phyloP scores from a whole-genome alignment of 257 asterid species.

The Solanum piurae region DNA sequence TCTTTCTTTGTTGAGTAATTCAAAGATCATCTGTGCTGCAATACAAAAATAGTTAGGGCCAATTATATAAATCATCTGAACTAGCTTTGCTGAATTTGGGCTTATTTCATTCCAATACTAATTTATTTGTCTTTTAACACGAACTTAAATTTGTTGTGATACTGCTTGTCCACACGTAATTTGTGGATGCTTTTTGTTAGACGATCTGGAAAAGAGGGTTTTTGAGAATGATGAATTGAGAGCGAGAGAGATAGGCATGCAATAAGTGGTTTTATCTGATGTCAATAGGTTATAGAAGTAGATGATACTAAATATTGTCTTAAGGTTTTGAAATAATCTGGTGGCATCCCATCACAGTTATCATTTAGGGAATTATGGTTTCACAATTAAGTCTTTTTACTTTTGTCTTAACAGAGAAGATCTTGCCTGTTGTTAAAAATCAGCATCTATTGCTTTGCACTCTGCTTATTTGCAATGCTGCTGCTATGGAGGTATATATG shows the following conservation, averaged over 20 bases:
- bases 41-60: background rate
- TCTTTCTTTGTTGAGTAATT: background rate
- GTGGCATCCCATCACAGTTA: background rate
- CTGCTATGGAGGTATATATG: slow-evolving; percentile 75
- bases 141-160: background rate
- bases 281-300: background rate
- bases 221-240: background rate
- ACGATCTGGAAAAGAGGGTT: background rate
- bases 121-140: background rate
- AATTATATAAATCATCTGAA: background rate
- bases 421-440: slow-evolving; percentile 68
- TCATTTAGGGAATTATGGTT: background rate
- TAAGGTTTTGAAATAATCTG: background rate
- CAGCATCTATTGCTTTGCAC: slow-evolving; percentile 83
- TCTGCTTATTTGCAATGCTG: slow-evolving; percentile 78
- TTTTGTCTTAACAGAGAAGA: slow-evolving; percentile 44
- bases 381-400: background rate
- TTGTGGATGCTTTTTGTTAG: background rate
- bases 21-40: background rate
- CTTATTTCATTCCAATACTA: background rate
- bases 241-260: background rate
- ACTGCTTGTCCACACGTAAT: background rate
- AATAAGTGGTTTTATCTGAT: background rate
- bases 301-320: background rate
- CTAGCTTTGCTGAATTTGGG: background rate